Percentiles rank a stretch among this genome's conserved stretches.
These are phyloP conservation scores for Neostapfia colusana DNA, from an alignment of 176 grass and related monocot genomes.

Conservation along the genomic window DNA sequence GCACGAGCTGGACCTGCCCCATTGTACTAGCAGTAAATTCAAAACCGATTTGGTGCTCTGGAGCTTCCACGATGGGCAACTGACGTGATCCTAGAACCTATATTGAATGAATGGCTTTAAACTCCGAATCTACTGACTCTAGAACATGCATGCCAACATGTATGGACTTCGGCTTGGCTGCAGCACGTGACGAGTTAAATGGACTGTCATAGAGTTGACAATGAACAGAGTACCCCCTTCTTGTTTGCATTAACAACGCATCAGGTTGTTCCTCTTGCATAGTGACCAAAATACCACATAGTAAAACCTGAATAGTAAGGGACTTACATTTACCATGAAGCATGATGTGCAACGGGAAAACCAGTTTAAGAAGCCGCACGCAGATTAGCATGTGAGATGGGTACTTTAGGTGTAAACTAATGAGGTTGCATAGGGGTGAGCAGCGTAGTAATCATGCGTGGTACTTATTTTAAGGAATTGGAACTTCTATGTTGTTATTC, in stretches of 20 bases:
- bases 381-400: not conserved
- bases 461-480: slow-evolving; percentile 21
- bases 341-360: not conserved
- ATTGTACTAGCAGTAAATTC: slow-evolving; percentile 42
- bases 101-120: slow-evolving; percentile 34
- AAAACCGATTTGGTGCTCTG: slow-evolving; percentile 26
- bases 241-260: slow-evolving; percentile 16
- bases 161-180: slow-evolving; percentile 36
- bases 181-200: slow-evolving; percentile 42
- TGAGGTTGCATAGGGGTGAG: slow-evolving; percentile 19
- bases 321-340: slow-evolving; percentile 12
- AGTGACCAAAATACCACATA: not conserved
- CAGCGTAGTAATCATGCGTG: not conserved
- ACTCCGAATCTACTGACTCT: slow-evolving; percentile 28
- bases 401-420: slow-evolving; percentile 10
- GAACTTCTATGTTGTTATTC: slow-evolving; percentile 19
- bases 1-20: slow-evolving; percentile 33
- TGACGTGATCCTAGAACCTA: slow-evolving; percentile 30
- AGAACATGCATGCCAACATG: slow-evolving; percentile 43
- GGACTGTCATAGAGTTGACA: slow-evolving; percentile 42
- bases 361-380: not conserved
- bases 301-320: slow-evolving; percentile 17
- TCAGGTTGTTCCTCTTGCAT: slow-evolving; percentile 13
- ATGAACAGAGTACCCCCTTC: not conserved
- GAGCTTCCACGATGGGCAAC: slow-evolving; percentile 21